Percentiles rank a stretch among this genome's conserved stretches.
These are phyloP conservation scores for Physaria fendleri DNA, from an alignment of 345 rosid species.

Conservation along the genomic window DNA sequence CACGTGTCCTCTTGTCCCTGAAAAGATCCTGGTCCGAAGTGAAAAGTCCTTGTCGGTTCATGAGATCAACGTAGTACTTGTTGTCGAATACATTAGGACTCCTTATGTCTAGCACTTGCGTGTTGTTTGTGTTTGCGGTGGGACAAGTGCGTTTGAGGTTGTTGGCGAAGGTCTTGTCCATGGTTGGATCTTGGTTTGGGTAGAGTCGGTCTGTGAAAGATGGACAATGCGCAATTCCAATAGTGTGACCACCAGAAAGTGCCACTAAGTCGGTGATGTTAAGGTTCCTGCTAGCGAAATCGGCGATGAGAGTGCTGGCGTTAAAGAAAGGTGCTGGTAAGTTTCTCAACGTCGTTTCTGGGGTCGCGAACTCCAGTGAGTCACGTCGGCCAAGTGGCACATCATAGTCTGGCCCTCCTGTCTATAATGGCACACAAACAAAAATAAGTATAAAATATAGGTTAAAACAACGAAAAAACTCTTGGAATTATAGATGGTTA, in stretches of 20 bases:
- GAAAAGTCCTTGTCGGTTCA: constrained; percentile 78
- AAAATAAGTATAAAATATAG: too few relatives aligned
- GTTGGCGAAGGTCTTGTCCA: constrained; percentile 63
- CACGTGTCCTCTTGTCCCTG: constrained; percentile 47
- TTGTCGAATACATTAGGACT: constrained; percentile 70
- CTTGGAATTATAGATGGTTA: too few relatives aligned
- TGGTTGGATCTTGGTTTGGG: constrained; percentile 66
- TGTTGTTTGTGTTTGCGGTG: constrained; percentile 30
- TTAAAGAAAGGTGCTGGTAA: constrained; percentile 48
- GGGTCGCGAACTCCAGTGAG: constrained; percentile 45
- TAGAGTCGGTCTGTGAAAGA: constrained; percentile 58
- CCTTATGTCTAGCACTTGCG: constrained; percentile 51
- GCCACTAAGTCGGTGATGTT: constrained; percentile 70
- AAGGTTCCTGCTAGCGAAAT: constrained; percentile 41
- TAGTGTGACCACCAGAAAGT: constrained; percentile 90
- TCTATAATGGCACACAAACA: constrained; percentile 29
- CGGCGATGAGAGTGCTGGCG: constrained; percentile 32
- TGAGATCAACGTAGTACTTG: constrained; percentile 68
- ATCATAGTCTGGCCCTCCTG: constrained; percentile 73
- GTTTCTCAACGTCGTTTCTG: constrained; percentile 40
- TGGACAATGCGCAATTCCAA: constrained; percentile 58
- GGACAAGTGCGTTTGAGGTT: constrained; percentile 55
- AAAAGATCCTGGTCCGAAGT: constrained; percentile 87
- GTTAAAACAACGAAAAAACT: too few relatives aligned
- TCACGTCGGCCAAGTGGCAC: constrained; percentile 77